Conservation (phyloP, 177 flowering plant species). For the Tripterygium wilfordii region DNA sequence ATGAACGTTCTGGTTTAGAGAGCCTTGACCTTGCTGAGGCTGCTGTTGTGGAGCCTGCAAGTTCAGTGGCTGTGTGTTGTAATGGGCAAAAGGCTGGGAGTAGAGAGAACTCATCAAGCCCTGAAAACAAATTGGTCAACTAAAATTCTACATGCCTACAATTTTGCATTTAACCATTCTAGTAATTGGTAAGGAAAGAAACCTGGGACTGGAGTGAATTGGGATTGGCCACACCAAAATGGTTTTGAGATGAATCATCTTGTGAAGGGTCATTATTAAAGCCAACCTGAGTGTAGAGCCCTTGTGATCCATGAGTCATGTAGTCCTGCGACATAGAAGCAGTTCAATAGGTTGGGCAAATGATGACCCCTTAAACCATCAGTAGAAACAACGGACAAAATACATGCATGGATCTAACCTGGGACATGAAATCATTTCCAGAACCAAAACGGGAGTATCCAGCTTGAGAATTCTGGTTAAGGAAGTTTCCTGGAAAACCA, state of each 20-base stretch:
- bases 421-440: conserved; percentile 96
- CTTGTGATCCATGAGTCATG: conserved; percentile 93
- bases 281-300: conserved; percentile 85
- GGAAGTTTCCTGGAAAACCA: conserved; percentile 84
- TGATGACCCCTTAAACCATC: no score
- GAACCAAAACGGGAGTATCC: conserved; percentile 89
- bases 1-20: conserved; percentile 81
- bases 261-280: conserved; percentile 82
- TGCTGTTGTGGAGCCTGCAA: conserved; percentile 65
- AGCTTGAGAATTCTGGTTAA: conserved; percentile 89
- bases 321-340: conserved; percentile 69
- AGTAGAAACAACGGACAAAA: no score
- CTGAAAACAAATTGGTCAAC: conserved; percentile 42
- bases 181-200: conserved; percentile 6
- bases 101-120: conserved; percentile 90
- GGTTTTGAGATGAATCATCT: conserved; percentile 80
- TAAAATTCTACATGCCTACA: no score
- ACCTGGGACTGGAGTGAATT: conserved; percentile 89
- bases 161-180: no score
- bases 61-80: conserved; percentile 70
- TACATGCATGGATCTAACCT: no score
- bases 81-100: conserved; percentile 87
- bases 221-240: conserved; percentile 62
- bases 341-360: not conserved
- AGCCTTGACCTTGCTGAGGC: conserved; percentile 62